Conservation (phyloP, 106 monocot genomes). For the Acorus gramineus region DNA sequence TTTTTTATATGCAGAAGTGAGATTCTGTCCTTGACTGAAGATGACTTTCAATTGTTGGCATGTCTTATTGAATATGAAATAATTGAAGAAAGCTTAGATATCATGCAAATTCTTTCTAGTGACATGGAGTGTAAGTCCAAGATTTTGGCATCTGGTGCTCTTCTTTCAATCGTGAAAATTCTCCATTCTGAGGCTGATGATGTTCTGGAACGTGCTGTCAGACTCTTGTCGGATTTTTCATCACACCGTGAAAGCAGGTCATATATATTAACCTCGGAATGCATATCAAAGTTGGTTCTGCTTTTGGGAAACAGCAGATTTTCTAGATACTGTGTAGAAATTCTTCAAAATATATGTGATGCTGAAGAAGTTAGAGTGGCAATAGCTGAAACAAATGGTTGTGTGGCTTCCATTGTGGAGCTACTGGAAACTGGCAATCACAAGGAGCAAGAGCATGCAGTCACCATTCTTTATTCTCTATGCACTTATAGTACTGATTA, state of each 20-base stretch:
- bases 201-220: constrained; percentile 18
- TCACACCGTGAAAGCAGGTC: constrained; percentile 22
- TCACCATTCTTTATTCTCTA: constrained; percentile 34
- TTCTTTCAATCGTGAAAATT: constrained; percentile 23
- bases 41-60: constrained; percentile 27
- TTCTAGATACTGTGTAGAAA: constrained; percentile 30
- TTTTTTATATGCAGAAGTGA: constrained; percentile 31
- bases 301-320: constrained; percentile 27
- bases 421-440: constrained; percentile 44
- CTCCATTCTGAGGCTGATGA: constrained; percentile 35
- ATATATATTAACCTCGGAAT: constrained; percentile 28
- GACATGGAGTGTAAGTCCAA: constrained; percentile 11
- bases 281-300: constrained; percentile 30
- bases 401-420: constrained; percentile 43
- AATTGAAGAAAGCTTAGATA: constrained; percentile 36
- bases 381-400: constrained; percentile 38
- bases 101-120: constrained; percentile 33
- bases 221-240: constrained; percentile 54
- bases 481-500: constrained; percentile 39
- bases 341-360: constrained; percentile 36
- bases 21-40: constrained; percentile 30
- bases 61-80: constrained; percentile 46
- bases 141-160: constrained; percentile 31
- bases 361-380: constrained; percentile 28
- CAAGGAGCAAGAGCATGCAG: constrained; percentile 56